Evolutionary conservation across 225 moss, liverwort and hornwort genomes (phyloP).

Genomic region (Ulota crispa): DNA sequence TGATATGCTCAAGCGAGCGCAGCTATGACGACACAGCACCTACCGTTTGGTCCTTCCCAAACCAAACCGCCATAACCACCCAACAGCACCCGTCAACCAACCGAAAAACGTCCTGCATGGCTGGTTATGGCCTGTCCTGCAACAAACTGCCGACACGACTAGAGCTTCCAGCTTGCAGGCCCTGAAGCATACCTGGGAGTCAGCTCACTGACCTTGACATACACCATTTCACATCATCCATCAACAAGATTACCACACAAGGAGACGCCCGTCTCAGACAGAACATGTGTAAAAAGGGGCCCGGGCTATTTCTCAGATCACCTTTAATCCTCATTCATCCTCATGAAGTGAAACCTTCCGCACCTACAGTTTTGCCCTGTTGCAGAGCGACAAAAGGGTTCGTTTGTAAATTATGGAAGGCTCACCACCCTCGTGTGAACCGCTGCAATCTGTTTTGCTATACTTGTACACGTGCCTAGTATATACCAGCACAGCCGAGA

Average conservation of each 20-base stretch:
- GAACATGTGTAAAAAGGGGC: constrained; percentile 40
- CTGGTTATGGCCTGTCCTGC: neutral
- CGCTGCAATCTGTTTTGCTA: constrained; percentile 43
- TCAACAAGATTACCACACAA: constrained; percentile 38
- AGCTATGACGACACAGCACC: neutral
- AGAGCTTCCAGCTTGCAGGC: constrained; percentile 5
- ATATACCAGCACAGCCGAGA: constrained; percentile 46
- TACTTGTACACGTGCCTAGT: constrained; percentile 69
- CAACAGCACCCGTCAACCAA: neutral
- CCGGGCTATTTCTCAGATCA: constrained; percentile 39
- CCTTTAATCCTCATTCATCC: constrained; percentile 54
- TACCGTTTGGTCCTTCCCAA: constrained; percentile 1
- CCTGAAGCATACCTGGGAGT: constrained; percentile 9
- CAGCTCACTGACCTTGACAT: constrained; percentile 27
- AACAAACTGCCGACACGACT: constrained; percentile 11
- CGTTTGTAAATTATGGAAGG: constrained; percentile 23
- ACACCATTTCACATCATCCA: constrained; percentile 45
- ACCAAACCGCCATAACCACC: constrained; percentile 12
- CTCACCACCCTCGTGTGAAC: constrained; percentile 32
- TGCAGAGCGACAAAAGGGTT: constrained; percentile 17
- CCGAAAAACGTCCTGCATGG: neutral
- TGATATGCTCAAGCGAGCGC: neutral
- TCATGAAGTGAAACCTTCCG: constrained; percentile 33
- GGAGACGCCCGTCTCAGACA: constrained; percentile 26
- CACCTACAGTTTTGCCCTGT: constrained; percentile 31